These are phyloP conservation scores for Trametes sp. DNA, from an alignment of 1,284 basidiomycete genomes.

Conservation along the genomic window DNA sequence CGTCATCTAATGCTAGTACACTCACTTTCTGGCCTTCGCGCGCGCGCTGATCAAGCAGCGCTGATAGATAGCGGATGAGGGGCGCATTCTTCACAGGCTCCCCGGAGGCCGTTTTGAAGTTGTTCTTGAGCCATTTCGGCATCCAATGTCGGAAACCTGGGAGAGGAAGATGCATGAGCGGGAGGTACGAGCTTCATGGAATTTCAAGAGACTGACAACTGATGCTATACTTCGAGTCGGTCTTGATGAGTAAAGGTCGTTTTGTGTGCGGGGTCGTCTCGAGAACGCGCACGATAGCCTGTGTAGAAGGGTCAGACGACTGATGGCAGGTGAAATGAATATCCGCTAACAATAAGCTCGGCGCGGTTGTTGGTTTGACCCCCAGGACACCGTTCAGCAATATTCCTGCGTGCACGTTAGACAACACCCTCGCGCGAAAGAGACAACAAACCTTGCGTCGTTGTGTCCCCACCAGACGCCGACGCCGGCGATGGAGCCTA, in stretches of 20 bases:
- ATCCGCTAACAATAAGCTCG: slow-evolving; percentile 76
- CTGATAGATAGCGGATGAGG: slow-evolving; percentile 68
- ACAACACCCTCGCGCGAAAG: too few relatives aligned
- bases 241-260: slow-evolving; percentile 69
- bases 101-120: slow-evolving; percentile 58
- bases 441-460: slow-evolving; percentile 59
- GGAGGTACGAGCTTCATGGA: too few relatives aligned
- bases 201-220: slow-evolving; percentile 60
- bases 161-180: not conserved
- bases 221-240: slow-evolving; percentile 82
- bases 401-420: slow-evolving; percentile 57
- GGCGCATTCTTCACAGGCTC: slow-evolving; percentile 68
- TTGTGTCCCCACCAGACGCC: slow-evolving; percentile 80
- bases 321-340: not conserved
- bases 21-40: slow-evolving; percentile 53
- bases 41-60: slow-evolving; percentile 58
- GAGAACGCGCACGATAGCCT: slow-evolving; percentile 81
- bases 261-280: slow-evolving; percentile 66
- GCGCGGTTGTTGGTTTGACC: slow-evolving; percentile 89
- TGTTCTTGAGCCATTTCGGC: slow-evolving; percentile 61
- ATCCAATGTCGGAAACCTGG: slow-evolving; percentile 74
- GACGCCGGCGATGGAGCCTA: slow-evolving; percentile 67
- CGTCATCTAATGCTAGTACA: not conserved
- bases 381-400: slow-evolving; percentile 82
- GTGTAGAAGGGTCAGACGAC: slow-evolving; percentile 7